phyloP scores from a whole-genome alignment of 345 rosid species.

The Rubroshorea leprosula region DNA sequence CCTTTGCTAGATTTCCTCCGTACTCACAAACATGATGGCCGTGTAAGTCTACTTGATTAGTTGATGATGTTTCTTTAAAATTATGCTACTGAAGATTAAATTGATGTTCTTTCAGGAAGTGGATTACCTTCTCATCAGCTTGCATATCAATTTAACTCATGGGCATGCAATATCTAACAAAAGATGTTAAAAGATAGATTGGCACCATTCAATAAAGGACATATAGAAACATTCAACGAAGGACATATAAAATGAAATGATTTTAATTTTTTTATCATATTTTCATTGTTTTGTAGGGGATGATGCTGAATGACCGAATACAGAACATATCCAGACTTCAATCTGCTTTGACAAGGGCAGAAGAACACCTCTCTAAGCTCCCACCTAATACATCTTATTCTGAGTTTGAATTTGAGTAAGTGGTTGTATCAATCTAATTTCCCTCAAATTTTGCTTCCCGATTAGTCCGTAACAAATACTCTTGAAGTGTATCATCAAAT shows the following conservation, averaged over 20 bases:
- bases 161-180: neutral
- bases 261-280: neutral
- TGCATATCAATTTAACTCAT: constrained; percentile 1
- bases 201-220: neutral
- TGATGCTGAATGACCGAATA: constrained; percentile 61
- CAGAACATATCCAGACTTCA: constrained; percentile 37
- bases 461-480: neutral
- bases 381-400: constrained; percentile 36
- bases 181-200: neutral
- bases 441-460: neutral
- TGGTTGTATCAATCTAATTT: neutral
- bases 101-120: neutral
- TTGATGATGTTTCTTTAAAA: neutral
- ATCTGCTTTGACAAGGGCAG: constrained; percentile 48
- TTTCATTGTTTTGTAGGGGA: constrained; percentile 24
- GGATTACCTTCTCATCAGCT: constrained; percentile 1
- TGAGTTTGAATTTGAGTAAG: constrained; percentile 50
- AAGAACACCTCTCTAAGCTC: constrained; percentile 47
- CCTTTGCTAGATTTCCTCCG: constrained; percentile 74
- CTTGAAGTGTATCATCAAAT: constrained; percentile 2
- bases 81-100: neutral
- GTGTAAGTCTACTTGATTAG: constrained; percentile 30
- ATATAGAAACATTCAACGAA: neutral
- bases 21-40: constrained; percentile 73
- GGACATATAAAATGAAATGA: neutral